Conservation (phyloP, 139 green algal genomes). For the Tetradesmus lagerheimii region DNA sequence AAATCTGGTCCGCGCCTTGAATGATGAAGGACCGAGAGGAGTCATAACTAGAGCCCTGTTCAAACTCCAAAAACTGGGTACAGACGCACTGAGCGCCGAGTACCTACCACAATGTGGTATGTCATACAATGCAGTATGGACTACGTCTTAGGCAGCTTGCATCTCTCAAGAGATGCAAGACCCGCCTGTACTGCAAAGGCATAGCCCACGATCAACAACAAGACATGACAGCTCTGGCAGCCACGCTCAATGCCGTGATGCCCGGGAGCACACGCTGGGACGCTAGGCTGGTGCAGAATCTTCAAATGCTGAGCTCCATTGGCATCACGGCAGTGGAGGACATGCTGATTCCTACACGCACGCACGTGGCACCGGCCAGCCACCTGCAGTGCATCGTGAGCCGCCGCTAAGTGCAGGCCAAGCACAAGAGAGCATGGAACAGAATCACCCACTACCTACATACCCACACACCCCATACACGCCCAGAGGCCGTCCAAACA, state of each 20-base stretch:
- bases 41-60: too few relatives aligned
- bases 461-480: too few relatives aligned
- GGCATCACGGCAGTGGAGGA: background rate
- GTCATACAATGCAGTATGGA: background rate
- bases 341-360: too few relatives aligned
- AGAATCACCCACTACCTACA: too few relatives aligned
- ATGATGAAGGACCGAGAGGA: too few relatives aligned
- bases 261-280: background rate
- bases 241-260: too few relatives aligned
- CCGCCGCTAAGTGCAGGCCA: too few relatives aligned
- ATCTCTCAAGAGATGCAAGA: too few relatives aligned
- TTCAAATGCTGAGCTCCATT: background rate
- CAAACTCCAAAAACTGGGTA: background rate
- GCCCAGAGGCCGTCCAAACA: background rate
- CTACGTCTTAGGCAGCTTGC: background rate
- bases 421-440: too few relatives aligned
- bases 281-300: background rate
- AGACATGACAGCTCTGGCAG: too few relatives aligned
- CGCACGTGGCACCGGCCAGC: too few relatives aligned
- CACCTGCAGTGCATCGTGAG: too few relatives aligned
- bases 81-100: background rate
- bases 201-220: background rate
- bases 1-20: background rate
- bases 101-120: background rate
- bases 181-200: background rate